phyloP scores from a whole-genome alignment of 2,329 filamentous ascomycete genomes.

The Elsinoe perseae region DNA sequence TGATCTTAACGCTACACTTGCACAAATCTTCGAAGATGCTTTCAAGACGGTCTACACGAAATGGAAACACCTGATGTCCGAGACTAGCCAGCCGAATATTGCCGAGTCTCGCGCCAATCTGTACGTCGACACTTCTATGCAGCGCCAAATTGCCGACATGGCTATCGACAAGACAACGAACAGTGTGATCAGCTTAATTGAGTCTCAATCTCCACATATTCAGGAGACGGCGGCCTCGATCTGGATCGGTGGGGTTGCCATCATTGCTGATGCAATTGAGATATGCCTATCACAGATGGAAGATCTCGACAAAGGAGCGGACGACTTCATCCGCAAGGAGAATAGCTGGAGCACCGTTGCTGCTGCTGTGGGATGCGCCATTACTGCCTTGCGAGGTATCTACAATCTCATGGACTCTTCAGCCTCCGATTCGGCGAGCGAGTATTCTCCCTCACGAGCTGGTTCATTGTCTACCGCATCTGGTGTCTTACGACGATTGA shows the following conservation, averaged over 20 bases:
- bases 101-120: constrained; percentile 31
- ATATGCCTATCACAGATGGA: constrained; percentile 37
- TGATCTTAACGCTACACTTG: constrained; percentile 40
- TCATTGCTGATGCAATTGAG: constrained; percentile 39
- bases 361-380: constrained; percentile 34
- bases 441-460: constrained; percentile 20
- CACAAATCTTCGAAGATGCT: constrained; percentile 41
- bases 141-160: constrained; percentile 39
- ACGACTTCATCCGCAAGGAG: constrained; percentile 41
- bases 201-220: constrained; percentile 33
- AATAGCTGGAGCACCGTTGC: constrained; percentile 39
- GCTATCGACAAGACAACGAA: constrained; percentile 42
- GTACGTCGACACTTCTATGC: constrained; percentile 39
- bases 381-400: constrained; percentile 38
- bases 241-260: constrained; percentile 39
- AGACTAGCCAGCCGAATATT: constrained; percentile 21
- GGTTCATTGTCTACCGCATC: constrained; percentile 18
- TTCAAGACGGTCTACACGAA: constrained; percentile 41
- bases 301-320: constrained; percentile 33
- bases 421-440: constrained; percentile 14
- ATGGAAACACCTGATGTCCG: constrained; percentile 25
- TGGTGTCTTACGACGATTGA: constrained; percentile 1
- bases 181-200: constrained; percentile 38
- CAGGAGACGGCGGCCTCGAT: constrained; percentile 39
- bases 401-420: constrained; percentile 39